phyloP scores from a whole-genome alignment of 129 eudicot genomes.

The Escallonia rubra region DNA sequence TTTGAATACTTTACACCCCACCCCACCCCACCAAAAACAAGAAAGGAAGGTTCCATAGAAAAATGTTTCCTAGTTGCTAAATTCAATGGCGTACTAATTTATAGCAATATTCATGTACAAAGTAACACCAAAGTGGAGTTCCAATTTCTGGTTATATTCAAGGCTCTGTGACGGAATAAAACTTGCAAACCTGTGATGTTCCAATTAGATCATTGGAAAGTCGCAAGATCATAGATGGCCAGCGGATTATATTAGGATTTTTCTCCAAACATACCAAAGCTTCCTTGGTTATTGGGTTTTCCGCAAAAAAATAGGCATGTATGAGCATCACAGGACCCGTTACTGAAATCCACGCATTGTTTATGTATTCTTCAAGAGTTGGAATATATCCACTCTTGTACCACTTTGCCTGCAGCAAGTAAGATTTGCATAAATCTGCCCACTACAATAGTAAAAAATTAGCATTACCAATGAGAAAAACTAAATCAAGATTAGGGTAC shows the following conservation, averaged over 20 bases:
- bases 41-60: no score
- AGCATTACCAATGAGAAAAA: not conserved
- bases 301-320: constrained; percentile 10
- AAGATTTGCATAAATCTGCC: constrained; percentile 16
- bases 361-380: constrained; percentile 15
- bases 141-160: no score
- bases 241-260: constrained; percentile 9
- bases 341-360: constrained; percentile 24
- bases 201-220: constrained; percentile 5
- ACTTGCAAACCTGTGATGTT: not conserved
- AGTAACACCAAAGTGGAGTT: no score
- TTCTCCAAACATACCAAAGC: constrained; percentile 21
- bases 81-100: no score
- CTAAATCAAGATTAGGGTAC: not conserved
- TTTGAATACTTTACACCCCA: no score
- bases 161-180: no score
- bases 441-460: constrained; percentile 14
- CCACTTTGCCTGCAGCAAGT: constrained; percentile 31
- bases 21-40: no score
- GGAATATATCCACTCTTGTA: constrained; percentile 24
- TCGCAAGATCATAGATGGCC: not conserved
- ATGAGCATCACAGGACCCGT: constrained; percentile 18
- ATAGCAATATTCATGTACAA: no score
- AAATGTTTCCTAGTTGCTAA: no score
- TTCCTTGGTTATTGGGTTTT: constrained; percentile 18